A percentile compares a stretch with the other conserved stretches of the same genome.
These are phyloP conservation scores for Dictyostelium firmibasis DNA, from an alignment of 78 protist genomes.

Conservation along the genomic window DNA sequence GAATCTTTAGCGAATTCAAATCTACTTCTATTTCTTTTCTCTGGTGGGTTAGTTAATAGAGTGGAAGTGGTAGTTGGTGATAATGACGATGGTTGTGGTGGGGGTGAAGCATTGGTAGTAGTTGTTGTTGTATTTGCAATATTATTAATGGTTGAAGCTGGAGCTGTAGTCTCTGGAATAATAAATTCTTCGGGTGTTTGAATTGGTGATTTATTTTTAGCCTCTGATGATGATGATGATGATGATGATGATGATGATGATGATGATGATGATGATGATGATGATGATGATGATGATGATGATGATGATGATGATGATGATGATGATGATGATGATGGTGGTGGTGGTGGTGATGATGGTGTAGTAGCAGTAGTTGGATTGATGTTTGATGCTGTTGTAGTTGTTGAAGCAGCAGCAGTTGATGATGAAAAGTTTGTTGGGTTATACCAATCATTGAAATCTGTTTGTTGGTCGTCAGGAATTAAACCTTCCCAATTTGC, in stretches of 20 bases:
- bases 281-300: not conserved
- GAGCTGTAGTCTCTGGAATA: not conserved
- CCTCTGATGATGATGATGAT: not conserved
- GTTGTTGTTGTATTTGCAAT: not conserved
- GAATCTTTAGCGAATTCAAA: slow-evolving; percentile 70
- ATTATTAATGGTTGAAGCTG: not conserved
- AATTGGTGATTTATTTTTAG: not conserved
- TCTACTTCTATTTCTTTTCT: slow-evolving; percentile 15
- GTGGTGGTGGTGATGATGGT: not conserved
- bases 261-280: not conserved
- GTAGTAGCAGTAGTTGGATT: not conserved
- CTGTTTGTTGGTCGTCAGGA: slow-evolving; percentile 47
- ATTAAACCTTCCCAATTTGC: slow-evolving; percentile 60
- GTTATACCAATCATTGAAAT: slow-evolving; percentile 38
- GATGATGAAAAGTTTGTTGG: not conserved
- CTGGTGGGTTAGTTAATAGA: not conserved
- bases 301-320: not conserved
- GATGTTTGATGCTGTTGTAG: not conserved
- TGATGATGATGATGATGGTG: not conserved
- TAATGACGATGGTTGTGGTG: not conserved
- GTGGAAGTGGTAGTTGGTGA: not conserved
- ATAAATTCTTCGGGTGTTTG: slow-evolving; percentile 1
- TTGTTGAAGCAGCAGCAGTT: not conserved
- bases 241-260: too few relatives aligned
- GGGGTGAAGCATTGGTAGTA: not conserved